Evolutionary conservation across 495 filamentous ascomycete genomes (phyloP), one percentile per base, ranked within the genome.

Genomic region (Hypomontagnella submonticulosa): DNA sequence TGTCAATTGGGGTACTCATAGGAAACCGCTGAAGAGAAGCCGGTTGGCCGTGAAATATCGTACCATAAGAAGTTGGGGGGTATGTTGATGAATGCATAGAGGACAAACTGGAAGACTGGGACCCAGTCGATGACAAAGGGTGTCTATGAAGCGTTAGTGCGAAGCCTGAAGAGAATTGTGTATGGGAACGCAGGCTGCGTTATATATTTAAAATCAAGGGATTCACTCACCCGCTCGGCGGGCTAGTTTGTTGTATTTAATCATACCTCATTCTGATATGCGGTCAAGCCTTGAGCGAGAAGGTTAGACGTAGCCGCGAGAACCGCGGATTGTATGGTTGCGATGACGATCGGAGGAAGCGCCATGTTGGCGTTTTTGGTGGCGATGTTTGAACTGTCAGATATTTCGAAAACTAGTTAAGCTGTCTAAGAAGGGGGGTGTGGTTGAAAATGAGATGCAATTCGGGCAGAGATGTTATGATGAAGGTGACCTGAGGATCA

Each of bases 11-110:
- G 6, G 6, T 27, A 27, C 23, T 27, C 6, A 3, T 2, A 27
- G 23, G 23, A 27, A 62, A 27, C 42, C 71, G 57, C n/a, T 63
- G 55, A 46, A 58, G 36, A 51, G 13, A 37, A 19, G 16, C 19
- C 48, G 61, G 11, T 40, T 19, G 15, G 18, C 18, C 16, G 15
- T 15, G 12, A 32, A 55, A 4, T 9, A 15, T 33, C 12, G 73
- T 91, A 92, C 93, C 93, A 99, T 67, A 90, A 77, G 76, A 92
- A 90, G 77, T 98, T 98, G 16, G 90, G 89, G 3, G 95, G 94
- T 12, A 89, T 88, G 69, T 84, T 90, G 49, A 97, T 64, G 23
- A 92, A 72, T 47, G 88, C 82, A 79, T 89, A 97, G 47, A 92
- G 71, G 56, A 90, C 72, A 76, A 96, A 97, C 73, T 93, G 90